Evolutionary conservation across 495 filamentous ascomycete genomes (phyloP), one percentile per base, ranked within the genome.

Genomic region (Umbilicaria muhlenbergii): DNA sequence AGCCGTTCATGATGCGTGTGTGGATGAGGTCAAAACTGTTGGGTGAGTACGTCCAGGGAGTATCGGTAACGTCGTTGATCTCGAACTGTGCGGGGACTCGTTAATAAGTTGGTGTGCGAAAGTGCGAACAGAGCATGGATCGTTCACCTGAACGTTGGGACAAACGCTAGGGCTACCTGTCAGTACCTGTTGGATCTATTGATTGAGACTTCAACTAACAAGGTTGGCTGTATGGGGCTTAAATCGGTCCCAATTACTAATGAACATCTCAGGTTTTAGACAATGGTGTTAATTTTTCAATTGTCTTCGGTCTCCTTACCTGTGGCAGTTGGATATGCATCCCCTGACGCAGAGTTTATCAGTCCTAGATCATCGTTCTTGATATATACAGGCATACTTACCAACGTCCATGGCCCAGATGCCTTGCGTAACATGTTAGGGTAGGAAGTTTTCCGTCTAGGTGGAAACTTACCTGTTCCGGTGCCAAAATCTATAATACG

Each of bases 401-500:
- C 45, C 46, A 16, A 52, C 32, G 13, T 58, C 54, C 34, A 50
- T 38, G 0, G 41, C 48, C 55, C 51, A 59, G 16, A 51, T 55
- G 14, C 43, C 48, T 40, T n/a, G 5, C 5, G 5, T 5, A 28
- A 28, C 8, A 28, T 45, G 15, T 32, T 15, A 28, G 6, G 1
- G 32, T 1, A 10, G 13, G 8, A 14, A 16, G 15, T 7, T 14
- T 28, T 42, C 7, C 13, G 4, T 43, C 3, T 21, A 12, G 38
- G 42, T 34, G 41, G 15, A 16, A 28, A 43, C 32, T 38, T 54
- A 47, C 57, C 67, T 3, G 67, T 71, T 2, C 80, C 81, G 1
- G 79, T 83, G 36, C 81, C 81, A 33, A 84, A 52, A 49, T 86
- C 81, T 10, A 84, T 63, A 16, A 80, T 70, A 43, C 73, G 72